phyloP scores from a whole-genome alignment of 345 rosid genomes.

The Syzygium aqueum region DNA sequence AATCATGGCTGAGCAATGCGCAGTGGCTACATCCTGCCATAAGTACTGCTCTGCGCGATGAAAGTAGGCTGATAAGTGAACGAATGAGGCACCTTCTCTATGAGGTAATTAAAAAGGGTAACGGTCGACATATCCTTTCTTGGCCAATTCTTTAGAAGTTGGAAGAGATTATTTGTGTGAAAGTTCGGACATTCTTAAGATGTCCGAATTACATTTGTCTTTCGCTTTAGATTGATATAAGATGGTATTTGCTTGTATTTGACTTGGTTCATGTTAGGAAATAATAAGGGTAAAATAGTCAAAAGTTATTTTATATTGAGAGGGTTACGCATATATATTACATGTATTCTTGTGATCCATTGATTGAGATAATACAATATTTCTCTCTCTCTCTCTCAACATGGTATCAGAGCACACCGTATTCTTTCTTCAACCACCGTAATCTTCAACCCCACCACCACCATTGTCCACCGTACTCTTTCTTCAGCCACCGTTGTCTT shows the following conservation, averaged over 20 bases:
- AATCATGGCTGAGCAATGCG: conserved; percentile 38
- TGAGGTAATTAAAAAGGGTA: conserved; percentile 23
- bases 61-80: conserved; percentile 50
- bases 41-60: conserved; percentile 39
- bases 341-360: too few species aligned
- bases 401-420: too few species aligned
- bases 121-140: neutral
- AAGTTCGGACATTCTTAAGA: neutral
- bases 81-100: conserved; percentile 57
- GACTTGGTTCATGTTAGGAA: too few species aligned
- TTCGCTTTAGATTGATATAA: neutral
- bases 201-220: neutral
- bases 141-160: neutral
- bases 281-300: too few species aligned
- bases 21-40: conserved; percentile 59
- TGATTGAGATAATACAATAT: too few species aligned
- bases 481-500: too few species aligned
- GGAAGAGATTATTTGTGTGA: neutral
- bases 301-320: too few species aligned
- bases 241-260: neutral
- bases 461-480: too few species aligned
- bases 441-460: too few species aligned
- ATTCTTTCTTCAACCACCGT: too few species aligned
- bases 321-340: too few species aligned
- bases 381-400: too few species aligned